phyloP scores from a whole-genome alignment of 805 yeast genomes.

The Metschnikowia henanensis region DNA sequence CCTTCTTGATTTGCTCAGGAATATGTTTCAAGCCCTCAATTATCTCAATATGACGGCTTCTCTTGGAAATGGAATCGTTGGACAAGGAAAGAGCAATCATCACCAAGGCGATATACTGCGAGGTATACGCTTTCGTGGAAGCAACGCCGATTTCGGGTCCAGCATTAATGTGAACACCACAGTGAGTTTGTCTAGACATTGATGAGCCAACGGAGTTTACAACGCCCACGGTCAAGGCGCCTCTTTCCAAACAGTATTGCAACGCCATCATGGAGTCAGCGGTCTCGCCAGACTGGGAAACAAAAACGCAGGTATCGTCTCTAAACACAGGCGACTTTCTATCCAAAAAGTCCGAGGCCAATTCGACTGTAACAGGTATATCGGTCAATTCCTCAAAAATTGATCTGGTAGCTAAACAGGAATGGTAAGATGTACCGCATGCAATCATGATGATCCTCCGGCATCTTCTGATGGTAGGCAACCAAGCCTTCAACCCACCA shows the following conservation, averaged over 20 bases:
- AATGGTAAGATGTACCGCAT: slow-evolving; percentile 98
- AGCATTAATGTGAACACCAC: slow-evolving; percentile 99
- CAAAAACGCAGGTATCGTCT: slow-evolving; percentile 97
- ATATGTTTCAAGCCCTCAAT: slow-evolving; percentile 81
- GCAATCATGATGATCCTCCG: slow-evolving; percentile 98
- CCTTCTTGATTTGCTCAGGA: slow-evolving; percentile 81
- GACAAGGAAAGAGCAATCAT: slow-evolving; percentile 96
- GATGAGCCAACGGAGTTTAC: slow-evolving; percentile 97
- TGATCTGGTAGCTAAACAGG: slow-evolving; percentile 96
- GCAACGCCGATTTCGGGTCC: slow-evolving; percentile 99
- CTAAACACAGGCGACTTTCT: slow-evolving; percentile 96
- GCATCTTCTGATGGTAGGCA: slow-evolving; percentile 89
- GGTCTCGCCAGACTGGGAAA: slow-evolving; percentile 98
- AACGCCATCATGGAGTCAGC: slow-evolving; percentile 96
- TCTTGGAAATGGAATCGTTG: slow-evolving; percentile 80
- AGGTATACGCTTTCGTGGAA: slow-evolving; percentile 97
- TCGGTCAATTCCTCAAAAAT: slow-evolving; percentile 96
- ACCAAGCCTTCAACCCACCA: slow-evolving; percentile 86
- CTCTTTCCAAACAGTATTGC: slow-evolving; percentile 94
- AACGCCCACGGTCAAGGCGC: slow-evolving; percentile 96
- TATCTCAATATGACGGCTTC: slow-evolving; percentile 77
- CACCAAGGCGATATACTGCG: slow-evolving; percentile 95
- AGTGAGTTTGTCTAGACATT: slow-evolving; percentile 94
- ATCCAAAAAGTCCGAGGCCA: slow-evolving; percentile 94
- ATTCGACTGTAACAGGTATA: slow-evolving; percentile 88